Percentiles rank a stretch among this genome's conserved stretches.
phyloP scores from a whole-genome alignment of 2,329 filamentous ascomycete species.

The Gremmenia infestans region DNA sequence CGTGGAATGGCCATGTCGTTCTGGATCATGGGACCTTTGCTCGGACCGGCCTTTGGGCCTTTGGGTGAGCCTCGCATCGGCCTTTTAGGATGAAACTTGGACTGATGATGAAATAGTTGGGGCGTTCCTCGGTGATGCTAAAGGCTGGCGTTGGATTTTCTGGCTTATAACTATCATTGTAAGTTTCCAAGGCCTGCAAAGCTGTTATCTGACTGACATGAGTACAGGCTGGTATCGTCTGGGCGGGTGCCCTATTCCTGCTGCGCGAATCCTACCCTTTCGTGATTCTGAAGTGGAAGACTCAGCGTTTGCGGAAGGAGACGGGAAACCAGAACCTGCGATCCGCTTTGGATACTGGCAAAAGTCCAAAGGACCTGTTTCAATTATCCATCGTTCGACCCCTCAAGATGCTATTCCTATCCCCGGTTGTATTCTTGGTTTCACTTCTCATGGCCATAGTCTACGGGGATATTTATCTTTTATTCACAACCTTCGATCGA shows the following conservation, averaged over 20 bases:
- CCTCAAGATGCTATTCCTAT: conserved; percentile 32
- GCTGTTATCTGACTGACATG: not conserved
- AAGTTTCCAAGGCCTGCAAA: not conserved
- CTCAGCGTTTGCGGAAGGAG: conserved; percentile 41
- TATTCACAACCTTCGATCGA: conserved; percentile 35
- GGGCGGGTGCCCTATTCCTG: not conserved
- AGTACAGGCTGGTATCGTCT: not conserved
- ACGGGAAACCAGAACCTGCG: conserved; percentile 35
- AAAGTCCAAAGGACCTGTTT: conserved; percentile 26
- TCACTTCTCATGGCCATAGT: conserved; percentile 31
- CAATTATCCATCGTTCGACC: conserved; percentile 31
- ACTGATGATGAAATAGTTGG: conserved; percentile 9
- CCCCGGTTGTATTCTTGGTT: conserved; percentile 29
- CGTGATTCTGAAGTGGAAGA: conserved; percentile 38
- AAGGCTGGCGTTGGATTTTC: conserved; percentile 35
- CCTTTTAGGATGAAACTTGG: not conserved
- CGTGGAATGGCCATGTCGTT: conserved; percentile 52
- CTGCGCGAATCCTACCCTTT: conserved; percentile 42
- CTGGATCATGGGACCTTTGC: conserved; percentile 39
- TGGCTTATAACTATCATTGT: conserved; percentile 31
- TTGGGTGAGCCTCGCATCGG: conserved; percentile 27
- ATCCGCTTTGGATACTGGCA: conserved; percentile 36
- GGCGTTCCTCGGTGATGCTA: conserved; percentile 30
- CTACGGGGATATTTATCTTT: conserved; percentile 33
- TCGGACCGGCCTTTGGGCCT: conserved; percentile 35